These are phyloP conservation scores for Chrysochromulina parva DNA, from an alignment of 78 protist species.

Conservation along the genomic window DNA sequence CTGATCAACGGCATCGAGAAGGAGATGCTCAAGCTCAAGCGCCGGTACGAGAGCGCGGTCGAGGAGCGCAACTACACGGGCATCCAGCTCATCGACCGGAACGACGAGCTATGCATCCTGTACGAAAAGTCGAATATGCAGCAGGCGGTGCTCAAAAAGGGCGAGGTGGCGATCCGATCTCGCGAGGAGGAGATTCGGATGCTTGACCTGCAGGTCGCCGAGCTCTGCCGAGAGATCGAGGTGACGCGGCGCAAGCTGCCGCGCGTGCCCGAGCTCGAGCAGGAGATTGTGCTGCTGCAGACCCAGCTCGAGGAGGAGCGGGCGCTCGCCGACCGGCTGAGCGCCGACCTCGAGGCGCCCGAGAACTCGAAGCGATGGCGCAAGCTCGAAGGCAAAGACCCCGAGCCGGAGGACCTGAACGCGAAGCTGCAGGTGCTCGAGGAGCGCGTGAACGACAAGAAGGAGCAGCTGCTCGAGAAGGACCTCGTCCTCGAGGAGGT, in stretches of 20 bases:
- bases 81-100: slow-evolving; percentile 80
- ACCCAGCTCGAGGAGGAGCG: slow-evolving; percentile 31
- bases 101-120: slow-evolving; percentile 84
- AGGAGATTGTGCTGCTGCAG: neutral
- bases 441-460: slow-evolving; percentile 55
- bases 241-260: neutral
- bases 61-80: slow-evolving; percentile 77
- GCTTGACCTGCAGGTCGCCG: slow-evolving; percentile 24
- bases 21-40: slow-evolving; percentile 66
- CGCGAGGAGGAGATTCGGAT: slow-evolving; percentile 51
- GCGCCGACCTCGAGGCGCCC: slow-evolving; percentile 37
- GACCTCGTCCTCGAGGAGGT: slow-evolving; percentile 76
- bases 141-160: slow-evolving; percentile 52
- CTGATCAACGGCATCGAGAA: slow-evolving; percentile 62
- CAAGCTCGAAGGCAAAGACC: slow-evolving; percentile 39
- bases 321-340: slow-evolving; percentile 15
- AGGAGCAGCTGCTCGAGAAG: slow-evolving; percentile 77
- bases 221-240: slow-evolving; percentile 17
- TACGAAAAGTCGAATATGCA: slow-evolving; percentile 72
- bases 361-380: slow-evolving; percentile 27
- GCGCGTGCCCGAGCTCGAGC: slow-evolving; percentile 29
- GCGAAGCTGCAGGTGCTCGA: slow-evolving; percentile 57
- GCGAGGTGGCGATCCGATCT: slow-evolving; percentile 38
- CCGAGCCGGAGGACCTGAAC: slow-evolving; percentile 40
- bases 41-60: slow-evolving; percentile 58